Evolutionary conservation across 106 monocot genomes (phyloP).

Genomic region (Narthecium ossifragum): DNA sequence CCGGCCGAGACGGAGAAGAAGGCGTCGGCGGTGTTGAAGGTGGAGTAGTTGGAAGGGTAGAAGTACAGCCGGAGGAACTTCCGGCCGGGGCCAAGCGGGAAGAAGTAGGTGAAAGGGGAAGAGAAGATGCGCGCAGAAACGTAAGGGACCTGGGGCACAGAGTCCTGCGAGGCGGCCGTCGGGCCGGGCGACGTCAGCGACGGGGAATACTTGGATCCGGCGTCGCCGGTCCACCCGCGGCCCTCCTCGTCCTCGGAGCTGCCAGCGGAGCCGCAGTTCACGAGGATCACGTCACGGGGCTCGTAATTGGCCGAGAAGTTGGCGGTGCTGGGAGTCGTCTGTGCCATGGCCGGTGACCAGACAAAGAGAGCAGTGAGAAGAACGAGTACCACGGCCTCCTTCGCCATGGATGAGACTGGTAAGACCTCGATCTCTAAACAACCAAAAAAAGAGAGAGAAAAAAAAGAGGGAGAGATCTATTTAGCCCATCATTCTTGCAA

Average conservation of each 20-base stretch:
- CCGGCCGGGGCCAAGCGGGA: conserved; percentile 48
- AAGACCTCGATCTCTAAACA: too few species aligned
- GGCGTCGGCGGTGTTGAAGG: conserved; percentile 23
- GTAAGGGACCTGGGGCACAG: conserved; percentile 33
- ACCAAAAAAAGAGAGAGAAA: too few species aligned
- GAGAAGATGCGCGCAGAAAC: conserved; percentile 48
- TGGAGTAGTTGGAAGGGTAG: conserved; percentile 42
- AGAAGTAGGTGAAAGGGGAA: conserved; percentile 65
- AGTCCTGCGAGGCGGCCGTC: conserved; percentile 5
- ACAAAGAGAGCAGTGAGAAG: neutral
- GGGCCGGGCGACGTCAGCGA: conserved; percentile 1
- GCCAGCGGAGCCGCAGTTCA: conserved; percentile 37
- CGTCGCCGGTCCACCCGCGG: conserved; percentile 47
- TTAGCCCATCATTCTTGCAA: too few species aligned
- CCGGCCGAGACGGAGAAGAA: conserved; percentile 56
- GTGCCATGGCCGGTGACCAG: too few species aligned
- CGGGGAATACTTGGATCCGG: conserved; percentile 16
- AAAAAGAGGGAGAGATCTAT: too few species aligned
- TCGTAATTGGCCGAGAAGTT: conserved; percentile 5
- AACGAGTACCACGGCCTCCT: too few species aligned
- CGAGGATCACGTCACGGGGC: conserved; percentile 20
- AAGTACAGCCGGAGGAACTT: conserved; percentile 74
- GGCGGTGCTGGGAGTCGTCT: neutral
- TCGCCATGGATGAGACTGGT: too few species aligned
- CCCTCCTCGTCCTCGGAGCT: neutral